Base-by-base conservation (phyloP, 1,139 yeast genomes). In the Yamadazyma atlantica region DNA sequence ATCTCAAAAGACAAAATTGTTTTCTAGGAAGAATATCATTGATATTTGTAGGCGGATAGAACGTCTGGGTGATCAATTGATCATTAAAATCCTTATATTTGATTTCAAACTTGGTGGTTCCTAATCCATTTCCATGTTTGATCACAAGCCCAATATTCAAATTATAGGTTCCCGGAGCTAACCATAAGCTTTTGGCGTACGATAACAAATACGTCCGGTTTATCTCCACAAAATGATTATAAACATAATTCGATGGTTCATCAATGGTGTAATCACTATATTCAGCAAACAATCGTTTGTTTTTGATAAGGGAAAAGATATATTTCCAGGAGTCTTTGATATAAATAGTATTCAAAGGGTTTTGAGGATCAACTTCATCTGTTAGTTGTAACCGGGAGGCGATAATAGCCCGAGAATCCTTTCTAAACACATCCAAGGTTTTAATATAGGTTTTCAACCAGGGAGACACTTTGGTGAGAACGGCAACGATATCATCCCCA, bases 11-110 rank as follows among this genome's bases (percentile, higher is more conserved):
- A 34, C 80, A 68, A 46, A 79, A 69, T 45, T 70, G 73, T 28
- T 69, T 64, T 38, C 69, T 70, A 3, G 85, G 85, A 18, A 80
- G 59, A 27, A 80, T 64, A 19, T 80, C 85, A 40, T 72, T 73
- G 32, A 81, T 74, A 47, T 78, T 75, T 0, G 77, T 64, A 0
- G 85, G 81, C 0, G 84, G 82, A 48, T 69, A 78, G 45, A 68
- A 78, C 2, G 71, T 64, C 37, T 70, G 64, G 8, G 60, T 45
- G 2, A 51, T 45, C 13, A 49, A 42, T 12, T 54, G 45, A 5
- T 55, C 58, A 15, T 46, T 37, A 22, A 46, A 58, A 32, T 57
- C 53, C 42, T 43, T 54, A 46, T 50, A 65, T 39, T 46, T 58
- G 3, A 80, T 58, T 45, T 70, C 78, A 50, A 80, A 78, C 46